phyloP scores from a whole-genome alignment of 2,329 filamentous ascomycete genomes.

The Fusarium mundagurra region DNA sequence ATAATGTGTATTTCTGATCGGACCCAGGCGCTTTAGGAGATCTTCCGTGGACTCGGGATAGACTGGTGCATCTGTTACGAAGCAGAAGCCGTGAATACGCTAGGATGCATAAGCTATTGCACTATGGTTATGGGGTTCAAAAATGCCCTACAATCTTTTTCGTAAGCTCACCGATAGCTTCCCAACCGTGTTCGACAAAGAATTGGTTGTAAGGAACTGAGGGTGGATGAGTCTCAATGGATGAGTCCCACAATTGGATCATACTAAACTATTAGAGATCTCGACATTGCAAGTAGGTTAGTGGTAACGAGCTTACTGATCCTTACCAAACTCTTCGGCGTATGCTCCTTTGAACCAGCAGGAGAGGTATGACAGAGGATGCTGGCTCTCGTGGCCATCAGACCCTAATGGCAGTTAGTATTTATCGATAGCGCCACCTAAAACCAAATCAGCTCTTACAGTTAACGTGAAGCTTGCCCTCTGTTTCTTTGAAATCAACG shows the following conservation, averaged over 20 bases:
- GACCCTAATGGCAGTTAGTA: slow-evolving; percentile 63
- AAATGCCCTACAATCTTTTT: slow-evolving; percentile 65
- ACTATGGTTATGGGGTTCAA: too few species aligned
- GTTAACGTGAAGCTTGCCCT: slow-evolving; percentile 46
- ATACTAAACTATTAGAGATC: slow-evolving; percentile 21
- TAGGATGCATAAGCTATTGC: slow-evolving; percentile 48
- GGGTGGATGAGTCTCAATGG: slow-evolving; percentile 60
- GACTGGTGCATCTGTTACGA: slow-evolving; percentile 74
- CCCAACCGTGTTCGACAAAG: slow-evolving; percentile 60
- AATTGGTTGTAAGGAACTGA: slow-evolving; percentile 66
- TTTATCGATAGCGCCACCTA: background rate
- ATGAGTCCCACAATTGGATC: slow-evolving; percentile 39
- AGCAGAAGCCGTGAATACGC: slow-evolving; percentile 79
- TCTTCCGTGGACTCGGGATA: background rate
- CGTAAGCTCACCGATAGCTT: slow-evolving; percentile 70
- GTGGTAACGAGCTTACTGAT: slow-evolving; percentile 30
- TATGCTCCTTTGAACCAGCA: slow-evolving; percentile 32
- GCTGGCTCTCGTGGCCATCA: slow-evolving; percentile 75
- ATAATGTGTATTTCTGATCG: slow-evolving; percentile 92
- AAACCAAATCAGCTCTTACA: slow-evolving; percentile 41
- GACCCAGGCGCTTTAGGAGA: slow-evolving; percentile 77
- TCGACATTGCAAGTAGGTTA: background rate
- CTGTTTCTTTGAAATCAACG: slow-evolving; percentile 40
- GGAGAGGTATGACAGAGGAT: slow-evolving; percentile 60
- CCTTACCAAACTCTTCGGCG: slow-evolving; percentile 27